Base-by-base conservation (phyloP, 176 grass and related monocot genomes). In the Alloteropsis semialata region DNA sequence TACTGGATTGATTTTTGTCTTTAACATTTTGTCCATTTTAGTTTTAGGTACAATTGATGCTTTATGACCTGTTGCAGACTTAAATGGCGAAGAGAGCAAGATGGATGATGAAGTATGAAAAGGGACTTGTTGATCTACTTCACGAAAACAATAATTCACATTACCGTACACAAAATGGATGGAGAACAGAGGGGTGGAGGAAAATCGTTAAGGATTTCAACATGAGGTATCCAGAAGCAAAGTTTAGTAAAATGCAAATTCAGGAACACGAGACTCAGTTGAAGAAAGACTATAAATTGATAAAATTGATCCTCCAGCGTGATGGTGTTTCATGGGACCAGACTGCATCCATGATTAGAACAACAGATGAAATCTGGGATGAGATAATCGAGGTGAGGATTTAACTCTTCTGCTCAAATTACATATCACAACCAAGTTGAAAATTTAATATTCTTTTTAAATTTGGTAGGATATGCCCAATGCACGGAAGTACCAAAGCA, bases 331-430 rank as follows among this genome's bases (percentile, higher is more conserved):
- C 83, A 30, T 89, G 88, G 77, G 88, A 89, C 65, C 78, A 81
- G 72, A 77, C 29, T 85, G 65, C 88, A 15, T 89, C 72, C 56
- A 89, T 89, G 88, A 76, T 89, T 64, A 85, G 36, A 39, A 64
- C 78, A 1, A 85, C 88, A 65, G 88, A 89, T 77, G 83, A 89
- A 77, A 82, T 85, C 36, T 89, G 88, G 82, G 88, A 89, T 81
- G 88, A 89, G 54, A 85, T 89, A 57, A 85, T 89, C 1, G 88
- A 89, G 4, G 88, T 89, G 63, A 85, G 78, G 57, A 33, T 61
- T 28, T 44, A 42, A 76, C 21, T 80, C 32, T 77, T 79, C 33
- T 60, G 49, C 14, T 80, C 12, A 38, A 32, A 10, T 25, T 30
- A 36, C 45, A 71, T 61, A 57, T 54, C n/a, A 9, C 64, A 69